Percentiles rank a stretch among this genome's conserved stretches.
These are phyloP conservation scores for Amphichorda felina DNA, from an alignment of 2,329 filamentous ascomycete species.

Conservation along the genomic window DNA sequence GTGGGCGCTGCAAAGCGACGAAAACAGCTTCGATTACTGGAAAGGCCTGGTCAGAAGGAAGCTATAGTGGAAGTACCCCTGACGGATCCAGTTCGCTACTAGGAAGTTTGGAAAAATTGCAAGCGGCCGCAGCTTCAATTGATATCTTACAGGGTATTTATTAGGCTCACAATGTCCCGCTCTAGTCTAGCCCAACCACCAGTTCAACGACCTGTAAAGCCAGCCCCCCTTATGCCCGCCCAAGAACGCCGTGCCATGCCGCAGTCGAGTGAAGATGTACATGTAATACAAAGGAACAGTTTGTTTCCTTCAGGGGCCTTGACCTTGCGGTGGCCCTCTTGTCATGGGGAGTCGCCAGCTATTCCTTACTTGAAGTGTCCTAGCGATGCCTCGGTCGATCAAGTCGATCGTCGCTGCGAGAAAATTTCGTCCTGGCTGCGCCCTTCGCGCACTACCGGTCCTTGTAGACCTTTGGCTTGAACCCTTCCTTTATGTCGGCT, in stretches of 20 bases:
- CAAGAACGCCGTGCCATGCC: constrained; percentile 37
- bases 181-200: constrained; percentile 13
- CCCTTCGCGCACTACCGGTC: constrained; percentile 42
- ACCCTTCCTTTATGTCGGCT: constrained; percentile 71
- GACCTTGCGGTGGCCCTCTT: not conserved
- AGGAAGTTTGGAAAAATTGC: too few relatives aligned
- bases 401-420: not conserved
- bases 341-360: not conserved
- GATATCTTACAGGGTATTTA: not conserved
- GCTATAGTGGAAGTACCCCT: constrained; percentile 11
- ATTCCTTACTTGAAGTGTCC: not conserved
- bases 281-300: constrained; percentile 20
- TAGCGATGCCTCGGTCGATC: too few relatives aligned
- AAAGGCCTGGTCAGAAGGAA: constrained; percentile 77
- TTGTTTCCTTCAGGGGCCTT: not conserved
- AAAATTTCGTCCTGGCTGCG: too few relatives aligned
- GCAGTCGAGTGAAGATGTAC: constrained; percentile 42
- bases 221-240: not conserved
- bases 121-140: not conserved
- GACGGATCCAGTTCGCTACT: too few relatives aligned
- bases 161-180: too few relatives aligned
- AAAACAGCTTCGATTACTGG: constrained; percentile 98
- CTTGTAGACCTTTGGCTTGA: constrained; percentile 93
- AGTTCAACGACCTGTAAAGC: not conserved
- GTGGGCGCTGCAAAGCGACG: constrained; percentile 85